Evolutionary conservation across 768 basidiomycete species (phyloP).

Genomic region (Macrolepiota dolichaula): DNA sequence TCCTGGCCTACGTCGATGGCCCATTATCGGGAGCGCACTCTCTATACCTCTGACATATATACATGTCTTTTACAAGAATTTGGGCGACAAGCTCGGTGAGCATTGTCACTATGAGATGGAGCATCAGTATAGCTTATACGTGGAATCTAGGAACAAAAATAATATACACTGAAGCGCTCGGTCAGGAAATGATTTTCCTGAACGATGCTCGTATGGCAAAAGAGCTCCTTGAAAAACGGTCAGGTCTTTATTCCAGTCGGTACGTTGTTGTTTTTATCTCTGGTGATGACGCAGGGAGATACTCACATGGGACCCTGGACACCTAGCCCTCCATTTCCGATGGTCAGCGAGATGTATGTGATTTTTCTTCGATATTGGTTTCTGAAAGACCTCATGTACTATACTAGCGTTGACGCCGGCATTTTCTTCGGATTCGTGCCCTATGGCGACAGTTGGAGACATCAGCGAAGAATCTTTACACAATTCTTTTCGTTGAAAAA

Average conservation of each 20-base stretch:
- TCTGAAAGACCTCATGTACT: background rate
- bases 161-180: conserved; percentile 3
- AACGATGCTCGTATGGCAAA: conserved; percentile 6
- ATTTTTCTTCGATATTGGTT: background rate
- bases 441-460: conserved; percentile 23
- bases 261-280: background rate
- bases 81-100: conserved; percentile 12
- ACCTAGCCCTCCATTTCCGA: background rate
- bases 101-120: background rate
- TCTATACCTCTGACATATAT: conserved; percentile 8
- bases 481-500: conserved; percentile 19
- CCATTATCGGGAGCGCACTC: conserved; percentile 11
- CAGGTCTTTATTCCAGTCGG: conserved; percentile 9
- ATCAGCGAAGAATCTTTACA: conserved; percentile 23
- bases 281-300: background rate
- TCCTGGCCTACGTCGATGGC: conserved; percentile 11
- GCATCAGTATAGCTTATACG: background rate
- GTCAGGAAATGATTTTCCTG: conserved; percentile 3
- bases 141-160: conserved; percentile 6
- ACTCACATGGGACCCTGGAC: background rate
- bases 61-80: conserved; percentile 3
- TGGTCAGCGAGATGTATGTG: conserved; percentile 4
- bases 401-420: background rate
- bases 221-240: conserved; percentile 13
- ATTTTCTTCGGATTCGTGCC: conserved; percentile 12